Evolutionary conservation across 2,329 filamentous ascomycete species (phyloP).

Genomic region (Graphiopsis chlorocephala): DNA sequence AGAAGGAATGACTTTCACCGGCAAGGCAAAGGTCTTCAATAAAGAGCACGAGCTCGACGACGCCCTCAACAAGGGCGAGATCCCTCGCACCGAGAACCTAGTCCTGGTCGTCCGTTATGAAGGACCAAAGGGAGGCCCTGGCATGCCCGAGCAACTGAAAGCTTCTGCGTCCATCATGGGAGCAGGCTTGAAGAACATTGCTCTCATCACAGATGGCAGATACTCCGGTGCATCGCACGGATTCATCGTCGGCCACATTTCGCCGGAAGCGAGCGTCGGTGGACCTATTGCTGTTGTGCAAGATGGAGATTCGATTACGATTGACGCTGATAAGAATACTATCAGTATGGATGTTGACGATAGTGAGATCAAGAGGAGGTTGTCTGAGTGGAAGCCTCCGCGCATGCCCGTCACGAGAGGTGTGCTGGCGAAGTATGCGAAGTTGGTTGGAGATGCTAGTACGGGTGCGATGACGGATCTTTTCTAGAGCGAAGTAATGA

Average conservation of each 20-base stretch:
- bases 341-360: slow-evolving; percentile 70
- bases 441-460: slow-evolving; percentile 84
- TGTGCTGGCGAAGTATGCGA: slow-evolving; percentile 84
- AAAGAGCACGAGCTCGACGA: slow-evolving; percentile 77
- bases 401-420: slow-evolving; percentile 73
- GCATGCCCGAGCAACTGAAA: slow-evolving; percentile 93
- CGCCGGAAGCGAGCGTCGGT: slow-evolving; percentile 83
- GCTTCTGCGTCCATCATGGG: slow-evolving; percentile 90
- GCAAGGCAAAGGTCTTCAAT: slow-evolving; percentile 79
- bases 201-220: slow-evolving; percentile 86
- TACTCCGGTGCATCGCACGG: slow-evolving; percentile 88
- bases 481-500: slow-evolving; percentile 43
- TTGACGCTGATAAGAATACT: slow-evolving; percentile 75
- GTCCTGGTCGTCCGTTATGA: slow-evolving; percentile 92
- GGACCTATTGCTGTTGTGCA: slow-evolving; percentile 81
- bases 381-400: slow-evolving; percentile 68
- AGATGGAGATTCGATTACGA: slow-evolving; percentile 80
- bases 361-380: slow-evolving; percentile 65
- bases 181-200: slow-evolving; percentile 80
- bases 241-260: slow-evolving; percentile 91
- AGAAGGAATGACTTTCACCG: slow-evolving; percentile 79
- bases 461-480: slow-evolving; percentile 87
- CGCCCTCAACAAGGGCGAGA: slow-evolving; percentile 69
- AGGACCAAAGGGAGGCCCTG: slow-evolving; percentile 86
- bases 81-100: slow-evolving; percentile 73